phyloP scores from a whole-genome alignment of 2,329 filamentous ascomycete genomes.

The Epicoccum nigrum region DNA sequence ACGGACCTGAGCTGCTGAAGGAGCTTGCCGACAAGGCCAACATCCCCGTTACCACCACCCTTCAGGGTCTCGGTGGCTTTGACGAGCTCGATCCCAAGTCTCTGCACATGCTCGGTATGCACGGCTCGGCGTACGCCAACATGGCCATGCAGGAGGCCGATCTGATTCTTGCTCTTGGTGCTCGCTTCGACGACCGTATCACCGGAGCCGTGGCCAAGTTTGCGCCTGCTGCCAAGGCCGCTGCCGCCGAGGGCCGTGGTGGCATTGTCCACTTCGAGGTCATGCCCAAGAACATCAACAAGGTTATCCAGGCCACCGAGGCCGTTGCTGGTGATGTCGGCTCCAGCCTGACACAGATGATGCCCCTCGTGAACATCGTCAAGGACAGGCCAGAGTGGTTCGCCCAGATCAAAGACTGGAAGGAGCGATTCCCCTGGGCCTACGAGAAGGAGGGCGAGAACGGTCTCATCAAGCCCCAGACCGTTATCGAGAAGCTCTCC shows the following conservation, averaged over 20 bases:
- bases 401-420: slow-evolving; percentile 86
- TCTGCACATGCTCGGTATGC: slow-evolving; percentile 98
- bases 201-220: slow-evolving; percentile 83
- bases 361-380: slow-evolving; percentile 72
- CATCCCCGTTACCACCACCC: slow-evolving; percentile 94
- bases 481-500: slow-evolving; percentile 87
- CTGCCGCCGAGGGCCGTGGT: slow-evolving; percentile 82
- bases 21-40: slow-evolving; percentile 87
- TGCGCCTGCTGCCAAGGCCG: slow-evolving; percentile 83
- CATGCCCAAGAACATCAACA: slow-evolving; percentile 99
- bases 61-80: slow-evolving; percentile 89
- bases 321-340: slow-evolving; percentile 93
- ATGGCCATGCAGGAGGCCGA: slow-evolving; percentile 98
- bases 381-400: slow-evolving; percentile 84
- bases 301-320: slow-evolving; percentile 95
- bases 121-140: slow-evolving; percentile 95
- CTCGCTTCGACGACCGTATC: slow-evolving; percentile 95
- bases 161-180: slow-evolving; percentile 91
- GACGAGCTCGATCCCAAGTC: slow-evolving; percentile 94
- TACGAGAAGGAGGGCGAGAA: slow-evolving; percentile 79
- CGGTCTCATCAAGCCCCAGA: slow-evolving; percentile 91
- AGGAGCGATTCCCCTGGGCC: slow-evolving; percentile 84
- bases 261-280: slow-evolving; percentile 98
- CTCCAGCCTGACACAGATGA: slow-evolving; percentile 73
- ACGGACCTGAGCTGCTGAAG: slow-evolving; percentile 79